Conservation (phyloP, 2,329 filamentous ascomycete species). For the Emydomyces testavorans region DNA sequence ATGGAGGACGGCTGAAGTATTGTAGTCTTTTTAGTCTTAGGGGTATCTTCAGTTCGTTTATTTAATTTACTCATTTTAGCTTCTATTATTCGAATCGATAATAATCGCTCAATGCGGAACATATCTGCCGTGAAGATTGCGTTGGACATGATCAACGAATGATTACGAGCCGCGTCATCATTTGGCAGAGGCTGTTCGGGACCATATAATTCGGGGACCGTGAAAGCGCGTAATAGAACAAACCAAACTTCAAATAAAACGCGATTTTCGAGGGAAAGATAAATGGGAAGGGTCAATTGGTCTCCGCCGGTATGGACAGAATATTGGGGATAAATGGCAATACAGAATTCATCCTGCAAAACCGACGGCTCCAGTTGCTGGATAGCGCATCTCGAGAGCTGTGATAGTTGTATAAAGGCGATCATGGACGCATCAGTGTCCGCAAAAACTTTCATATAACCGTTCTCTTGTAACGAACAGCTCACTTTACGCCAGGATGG, state of each 20-base stretch:
- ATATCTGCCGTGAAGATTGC: conserved; percentile 42
- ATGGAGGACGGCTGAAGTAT: conserved; percentile 22
- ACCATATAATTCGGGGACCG: conserved; percentile 80
- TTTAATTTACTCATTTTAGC: conserved; percentile 42
- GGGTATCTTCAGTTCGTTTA: conserved; percentile 26
- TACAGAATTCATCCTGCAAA: conserved; percentile 82
- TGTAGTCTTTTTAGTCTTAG: conserved; percentile 27
- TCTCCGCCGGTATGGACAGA: conserved; percentile 60
- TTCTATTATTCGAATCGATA: conserved; percentile 51
- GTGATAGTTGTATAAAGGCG: conserved; percentile 73
- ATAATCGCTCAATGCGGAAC: conserved; percentile 54
- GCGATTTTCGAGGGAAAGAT: conserved; percentile 73
- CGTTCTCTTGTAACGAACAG: conserved; percentile 88
- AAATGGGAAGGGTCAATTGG: conserved; percentile 74
- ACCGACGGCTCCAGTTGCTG: conserved; percentile 86
- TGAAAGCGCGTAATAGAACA: conserved; percentile 78
- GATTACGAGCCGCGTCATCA: conserved; percentile 35
- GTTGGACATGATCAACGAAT: conserved; percentile 22
- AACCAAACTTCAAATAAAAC: conserved; percentile 98
- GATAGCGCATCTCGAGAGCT: conserved; percentile 78
- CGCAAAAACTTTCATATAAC: conserved; percentile 79
- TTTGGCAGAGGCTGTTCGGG: conserved; percentile 37
- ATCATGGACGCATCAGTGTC: conserved; percentile 73
- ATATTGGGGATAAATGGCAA: conserved; percentile 92
- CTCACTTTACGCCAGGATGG: conserved; percentile 79